phyloP scores from a whole-genome alignment of 768 basidiomycete genomes.

The Boletellus ananiceps region DNA sequence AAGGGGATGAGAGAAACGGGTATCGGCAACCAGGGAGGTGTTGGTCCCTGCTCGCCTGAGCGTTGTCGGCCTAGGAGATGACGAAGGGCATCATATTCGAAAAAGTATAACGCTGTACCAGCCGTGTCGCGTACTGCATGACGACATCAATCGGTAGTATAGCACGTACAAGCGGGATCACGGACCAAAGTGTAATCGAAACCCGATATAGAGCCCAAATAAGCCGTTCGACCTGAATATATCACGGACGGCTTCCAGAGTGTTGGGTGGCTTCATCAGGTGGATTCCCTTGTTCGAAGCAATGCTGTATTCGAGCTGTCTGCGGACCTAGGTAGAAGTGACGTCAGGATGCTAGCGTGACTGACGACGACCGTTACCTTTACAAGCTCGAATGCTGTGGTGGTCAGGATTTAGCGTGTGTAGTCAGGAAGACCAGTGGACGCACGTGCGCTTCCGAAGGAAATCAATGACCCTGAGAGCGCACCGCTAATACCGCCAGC shows the following conservation, averaged over 20 bases:
- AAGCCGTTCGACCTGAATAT: conserved; percentile 65
- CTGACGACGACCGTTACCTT: conserved; percentile 51
- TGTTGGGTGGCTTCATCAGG: conserved; percentile 74
- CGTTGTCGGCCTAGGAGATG: conserved; percentile 76
- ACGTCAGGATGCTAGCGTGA: conserved; percentile 6
- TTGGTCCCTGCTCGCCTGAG: conserved; percentile 73
- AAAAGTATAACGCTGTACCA: conserved; percentile 89
- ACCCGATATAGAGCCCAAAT: conserved; percentile 75
- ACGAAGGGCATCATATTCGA: conserved; percentile 90
- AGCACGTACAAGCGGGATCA: conserved; percentile 2
- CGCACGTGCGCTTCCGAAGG: conserved; percentile 85
- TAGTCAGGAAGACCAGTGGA: conserved; percentile 21
- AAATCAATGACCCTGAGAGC: conserved; percentile 84
- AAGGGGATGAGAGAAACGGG: conserved; percentile 79
- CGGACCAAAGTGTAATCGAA: conserved; percentile 80
- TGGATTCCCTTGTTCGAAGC: conserved; percentile 72
- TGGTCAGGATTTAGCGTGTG: conserved; percentile 17
- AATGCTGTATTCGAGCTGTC: conserved; percentile 90
- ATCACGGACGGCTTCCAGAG: conserved; percentile 71
- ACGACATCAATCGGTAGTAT: conserved; percentile 2
- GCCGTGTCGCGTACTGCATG: conserved; percentile 76
- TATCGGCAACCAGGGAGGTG: conserved; percentile 85
- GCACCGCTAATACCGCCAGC: conserved; percentile 83
- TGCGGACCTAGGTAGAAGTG: conserved; percentile 56
- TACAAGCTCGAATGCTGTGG: conserved; percentile 84